Evolutionary conservation across 176 grass and related monocot genomes (phyloP), one percentile per base, ranked within the genome.

Genomic region (Oryza meyeriana): DNA sequence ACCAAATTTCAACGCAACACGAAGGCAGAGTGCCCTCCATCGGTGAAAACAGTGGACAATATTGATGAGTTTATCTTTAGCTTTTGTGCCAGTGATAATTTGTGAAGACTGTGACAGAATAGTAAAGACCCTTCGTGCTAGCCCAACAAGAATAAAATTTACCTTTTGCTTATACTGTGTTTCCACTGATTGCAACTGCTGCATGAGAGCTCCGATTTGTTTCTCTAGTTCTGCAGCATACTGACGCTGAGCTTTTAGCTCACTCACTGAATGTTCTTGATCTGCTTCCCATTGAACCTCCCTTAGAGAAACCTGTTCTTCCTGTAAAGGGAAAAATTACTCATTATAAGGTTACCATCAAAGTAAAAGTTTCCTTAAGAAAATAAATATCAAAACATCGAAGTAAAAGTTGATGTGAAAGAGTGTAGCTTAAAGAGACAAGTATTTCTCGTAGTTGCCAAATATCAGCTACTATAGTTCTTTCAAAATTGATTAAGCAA

Each of bases 91-190:
- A 55, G 6, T 42, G 71, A 85, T 27, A 76, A 55, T 80, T n/a
- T 66, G 3, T 8, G 77, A 36, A 8, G 66, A 72, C 2, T 32
- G 61, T 52, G 8, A 45, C 16, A n/a, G 47, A 3, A 64, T 71
- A 42, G 64, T 48, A 68, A 75, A 84, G 12, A 10, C 22, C 8
- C 33, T 34, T 57, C 26, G 1, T 85, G 12, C 20, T n/a, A 63
- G 20, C 55, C 17, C 6, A 45, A 61, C 8, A 80, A 84, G 41
- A 42, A 72, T 57, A 35, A 50, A 70, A 12, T 69, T 87, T 84
- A 87, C 89, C 76, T 91, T 91, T 70, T 87, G 76, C 4, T 81
- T 77, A 81, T 91, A 87, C 4, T 91, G 64, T 61, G 33, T 69
- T 66, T 87, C 81, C 0, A 47, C 58, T 72, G 55, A 59, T 87